phyloP scores from a whole-genome alignment of 2,329 filamentous ascomycete genomes.

The Aulographum hederae region DNA sequence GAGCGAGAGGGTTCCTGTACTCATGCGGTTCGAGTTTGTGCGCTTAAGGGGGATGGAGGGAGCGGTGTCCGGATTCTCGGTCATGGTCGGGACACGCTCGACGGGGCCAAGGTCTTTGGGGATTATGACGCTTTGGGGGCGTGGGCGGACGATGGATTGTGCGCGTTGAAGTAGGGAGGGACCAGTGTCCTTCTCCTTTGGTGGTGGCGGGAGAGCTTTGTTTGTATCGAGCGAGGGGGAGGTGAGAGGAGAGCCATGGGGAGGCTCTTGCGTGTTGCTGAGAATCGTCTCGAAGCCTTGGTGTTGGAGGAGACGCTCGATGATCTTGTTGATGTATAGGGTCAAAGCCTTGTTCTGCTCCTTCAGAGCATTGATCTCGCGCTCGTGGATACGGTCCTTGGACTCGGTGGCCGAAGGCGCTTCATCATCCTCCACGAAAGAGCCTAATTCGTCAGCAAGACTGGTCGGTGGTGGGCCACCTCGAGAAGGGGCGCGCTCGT shows the following conservation, averaged over 20 bases:
- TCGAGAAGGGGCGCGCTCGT: slow-evolving; percentile 6
- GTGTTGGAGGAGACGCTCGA: slow-evolving; percentile 82
- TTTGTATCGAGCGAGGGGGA: slow-evolving; percentile 34
- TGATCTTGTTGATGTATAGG: slow-evolving; percentile 98
- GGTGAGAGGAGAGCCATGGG: slow-evolving; percentile 6
- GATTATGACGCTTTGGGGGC: slow-evolving; percentile 12
- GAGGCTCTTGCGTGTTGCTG: slow-evolving; percentile 50
- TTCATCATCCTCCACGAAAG: slow-evolving; percentile 27
- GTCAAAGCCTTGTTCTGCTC: slow-evolving; percentile 96
- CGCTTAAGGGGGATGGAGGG: slow-evolving; percentile 55
- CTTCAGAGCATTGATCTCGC: slow-evolving; percentile 60
- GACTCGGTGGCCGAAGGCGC: background rate
- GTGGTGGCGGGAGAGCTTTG: slow-evolving; percentile 64
- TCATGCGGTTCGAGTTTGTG: slow-evolving; percentile 29
- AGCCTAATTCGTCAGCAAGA: slow-evolving; percentile 78
- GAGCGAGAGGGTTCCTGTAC: slow-evolving; percentile 13
- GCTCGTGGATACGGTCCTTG: slow-evolving; percentile 46
- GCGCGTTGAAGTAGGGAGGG: slow-evolving; percentile 40
- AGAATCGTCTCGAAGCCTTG: slow-evolving; percentile 85
- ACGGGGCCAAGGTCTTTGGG: slow-evolving; percentile 26
- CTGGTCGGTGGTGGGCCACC: slow-evolving; percentile 32
- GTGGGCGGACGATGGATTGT: slow-evolving; percentile 32
- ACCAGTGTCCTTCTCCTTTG: slow-evolving; percentile 19
- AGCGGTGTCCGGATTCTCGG: slow-evolving; percentile 50
- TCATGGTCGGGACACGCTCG: slow-evolving; percentile 17